phyloP scores from a whole-genome alignment of 2,329 filamentous ascomycete species.

The Sodiomyces alkalinus region DNA sequence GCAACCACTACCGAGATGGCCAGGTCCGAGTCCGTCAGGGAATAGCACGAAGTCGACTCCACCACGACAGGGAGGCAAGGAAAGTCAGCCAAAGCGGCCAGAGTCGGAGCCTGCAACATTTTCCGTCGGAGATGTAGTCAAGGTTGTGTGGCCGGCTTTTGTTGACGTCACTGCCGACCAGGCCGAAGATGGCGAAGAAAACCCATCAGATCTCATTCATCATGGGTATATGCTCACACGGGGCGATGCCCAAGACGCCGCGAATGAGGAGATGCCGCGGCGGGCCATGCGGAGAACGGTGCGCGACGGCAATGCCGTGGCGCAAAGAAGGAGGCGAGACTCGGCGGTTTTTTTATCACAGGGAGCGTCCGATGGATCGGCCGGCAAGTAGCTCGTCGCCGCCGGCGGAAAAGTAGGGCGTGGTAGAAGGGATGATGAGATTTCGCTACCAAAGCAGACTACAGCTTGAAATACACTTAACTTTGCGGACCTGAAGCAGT shows the following conservation, averaged over 20 bases:
- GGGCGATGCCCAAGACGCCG: background rate
- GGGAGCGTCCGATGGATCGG: too few species aligned
- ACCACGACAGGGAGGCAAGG: background rate
- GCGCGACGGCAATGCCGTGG: background rate
- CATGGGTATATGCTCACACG: constrained; percentile 1
- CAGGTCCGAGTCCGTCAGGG: background rate
- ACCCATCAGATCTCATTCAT: background rate
- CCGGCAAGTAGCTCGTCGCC: too few species aligned
- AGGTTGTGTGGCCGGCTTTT: constrained; percentile 1
- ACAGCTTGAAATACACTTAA: too few species aligned
- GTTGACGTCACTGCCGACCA: background rate
- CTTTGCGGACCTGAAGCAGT: too few species aligned
- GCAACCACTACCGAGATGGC: background rate
- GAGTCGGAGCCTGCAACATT: background rate
- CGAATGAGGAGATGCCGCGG: background rate
- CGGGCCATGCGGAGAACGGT: background rate
- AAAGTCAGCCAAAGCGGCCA: background rate
- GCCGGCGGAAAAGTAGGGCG: too few species aligned
- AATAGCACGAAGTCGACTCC: background rate
- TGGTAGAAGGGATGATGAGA: too few species aligned
- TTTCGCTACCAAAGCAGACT: too few species aligned
- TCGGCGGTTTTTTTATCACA: constrained; percentile 2
- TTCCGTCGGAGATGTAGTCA: background rate
- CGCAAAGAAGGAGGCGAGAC: background rate
- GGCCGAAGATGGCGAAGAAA: background rate